Evolutionary conservation across 164 flowering plant species (phyloP).

Genomic region (Annona squamosa): DNA sequence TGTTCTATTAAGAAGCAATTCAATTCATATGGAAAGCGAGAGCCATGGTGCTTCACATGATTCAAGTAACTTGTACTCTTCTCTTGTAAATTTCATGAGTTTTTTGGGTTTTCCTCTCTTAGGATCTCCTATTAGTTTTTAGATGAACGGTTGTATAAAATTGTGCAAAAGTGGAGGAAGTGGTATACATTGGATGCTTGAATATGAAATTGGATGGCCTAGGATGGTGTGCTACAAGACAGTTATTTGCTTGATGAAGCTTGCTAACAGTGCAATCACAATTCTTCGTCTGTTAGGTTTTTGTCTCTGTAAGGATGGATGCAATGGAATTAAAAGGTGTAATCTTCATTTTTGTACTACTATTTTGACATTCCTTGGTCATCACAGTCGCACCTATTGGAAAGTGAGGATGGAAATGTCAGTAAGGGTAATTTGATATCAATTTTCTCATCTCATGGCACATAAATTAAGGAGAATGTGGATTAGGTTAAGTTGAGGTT

Average conservation of each 20-base stretch:
- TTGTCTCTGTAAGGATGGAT: neutral
- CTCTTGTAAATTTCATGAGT: no score
- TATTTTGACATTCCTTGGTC: neutral
- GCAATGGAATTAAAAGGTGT: neutral
- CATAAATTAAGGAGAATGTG: neutral
- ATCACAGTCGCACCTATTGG: neutral
- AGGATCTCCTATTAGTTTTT: no score
- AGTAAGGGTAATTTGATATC: neutral
- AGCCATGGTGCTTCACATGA: no score
- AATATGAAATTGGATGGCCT: neutral
- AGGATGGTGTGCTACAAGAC: neutral
- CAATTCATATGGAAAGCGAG: no score
- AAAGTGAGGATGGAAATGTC: neutral
- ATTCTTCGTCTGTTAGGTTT: neutral
- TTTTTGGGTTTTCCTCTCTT: no score
- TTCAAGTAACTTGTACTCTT: no score
- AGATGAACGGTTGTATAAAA: no score
- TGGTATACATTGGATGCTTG: neutral
- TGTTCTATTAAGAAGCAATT: no score
- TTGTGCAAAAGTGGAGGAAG: neutral
- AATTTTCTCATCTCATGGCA: neutral
- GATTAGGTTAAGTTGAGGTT: neutral
- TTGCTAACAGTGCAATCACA: neutral
- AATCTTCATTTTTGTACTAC: neutral
- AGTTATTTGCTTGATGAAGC: neutral